Evolutionary conservation across 345 rosid species (phyloP).

Genomic region (Moricandia moricandioides): DNA sequence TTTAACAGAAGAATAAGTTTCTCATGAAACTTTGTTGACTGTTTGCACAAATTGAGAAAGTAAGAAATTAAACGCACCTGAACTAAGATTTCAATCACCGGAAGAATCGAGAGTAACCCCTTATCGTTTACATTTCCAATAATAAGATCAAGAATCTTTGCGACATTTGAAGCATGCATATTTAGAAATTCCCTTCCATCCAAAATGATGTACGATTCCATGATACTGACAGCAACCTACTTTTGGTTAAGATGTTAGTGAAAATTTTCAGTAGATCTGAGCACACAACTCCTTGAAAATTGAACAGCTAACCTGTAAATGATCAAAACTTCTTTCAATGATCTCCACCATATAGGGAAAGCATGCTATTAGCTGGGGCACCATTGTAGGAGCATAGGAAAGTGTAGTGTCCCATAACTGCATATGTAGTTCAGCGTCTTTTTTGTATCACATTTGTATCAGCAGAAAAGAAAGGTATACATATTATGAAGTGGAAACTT

Average conservation of each 20-base stretch:
- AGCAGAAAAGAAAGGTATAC: no score
- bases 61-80: conserved; percentile 53
- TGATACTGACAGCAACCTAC: conserved; percentile 78
- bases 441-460: no score
- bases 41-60: background rate
- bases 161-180: conserved; percentile 71
- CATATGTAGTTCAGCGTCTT: no score
- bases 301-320: conserved; percentile 34
- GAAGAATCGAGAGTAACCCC: conserved; percentile 76
- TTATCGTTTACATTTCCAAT: conserved; percentile 87
- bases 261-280: background rate
- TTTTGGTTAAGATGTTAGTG: conserved; percentile 18
- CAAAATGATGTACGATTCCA: conserved; percentile 73
- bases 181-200: conserved; percentile 78
- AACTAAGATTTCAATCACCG: conserved; percentile 77
- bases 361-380: conserved; percentile 68
- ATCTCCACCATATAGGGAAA: conserved; percentile 77
- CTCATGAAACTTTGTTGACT: background rate
- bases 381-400: conserved; percentile 68
- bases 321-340: conserved; percentile 87
- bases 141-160: conserved; percentile 83
- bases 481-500: no score
- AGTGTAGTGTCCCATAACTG: no score
- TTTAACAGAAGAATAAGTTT: background rate
- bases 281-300: background rate